Evolutionary conservation across 345 rosid genomes (phyloP), one percentile per base, ranked within the genome.

Genomic region (Angophora floribunda): DNA sequence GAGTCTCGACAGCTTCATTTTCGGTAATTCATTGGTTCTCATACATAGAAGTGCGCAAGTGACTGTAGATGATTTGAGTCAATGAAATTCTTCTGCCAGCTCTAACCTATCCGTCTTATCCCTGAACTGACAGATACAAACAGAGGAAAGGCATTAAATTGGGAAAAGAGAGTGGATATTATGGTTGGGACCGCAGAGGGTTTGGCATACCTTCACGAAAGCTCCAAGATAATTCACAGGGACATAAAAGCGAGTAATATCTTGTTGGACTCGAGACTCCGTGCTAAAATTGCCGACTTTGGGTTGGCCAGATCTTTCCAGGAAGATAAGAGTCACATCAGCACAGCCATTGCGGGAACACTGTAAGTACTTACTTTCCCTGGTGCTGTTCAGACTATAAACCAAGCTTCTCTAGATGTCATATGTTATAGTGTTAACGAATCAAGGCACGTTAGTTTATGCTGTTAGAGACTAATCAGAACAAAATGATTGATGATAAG

Each of bases 271-370:
- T 91, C 94, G 16, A 94, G 92, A 91, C 90, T 96, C 36, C 97
- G 97, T 8, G 97, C 99, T 11, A 97, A 96, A 90, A 96, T 96
- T 50, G 99, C 99, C 0, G 99, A 97, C 91, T 96, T 97, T 88
- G 99, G 99, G 32, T 93, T 97, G 80, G 99, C 99, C 2, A 95
- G 99, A 90, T 93, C 99, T 79, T 96, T 96, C 88, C 95, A 95
- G 88, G 99, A 95, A 49, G 98, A 97, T 89, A 94, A 96, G 91
- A 96, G 98, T 55, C 99, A 96, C 91, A 97, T 96, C 89, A 97
- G 98, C 97, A 97, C 99, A 8, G 99, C 98, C 85, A 96, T 97
- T 89, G 99, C 99, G 21, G 98, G 99, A 90, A 96, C 99, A 4
- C 87, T 97, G 99, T 95, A 90, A 96, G 99, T 91, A 52, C 50